Evolutionary conservation across 2,329 filamentous ascomycete species (phyloP), one percentile per base, ranked within the genome.

Genomic region (Pyrenochaeta sp.): DNA sequence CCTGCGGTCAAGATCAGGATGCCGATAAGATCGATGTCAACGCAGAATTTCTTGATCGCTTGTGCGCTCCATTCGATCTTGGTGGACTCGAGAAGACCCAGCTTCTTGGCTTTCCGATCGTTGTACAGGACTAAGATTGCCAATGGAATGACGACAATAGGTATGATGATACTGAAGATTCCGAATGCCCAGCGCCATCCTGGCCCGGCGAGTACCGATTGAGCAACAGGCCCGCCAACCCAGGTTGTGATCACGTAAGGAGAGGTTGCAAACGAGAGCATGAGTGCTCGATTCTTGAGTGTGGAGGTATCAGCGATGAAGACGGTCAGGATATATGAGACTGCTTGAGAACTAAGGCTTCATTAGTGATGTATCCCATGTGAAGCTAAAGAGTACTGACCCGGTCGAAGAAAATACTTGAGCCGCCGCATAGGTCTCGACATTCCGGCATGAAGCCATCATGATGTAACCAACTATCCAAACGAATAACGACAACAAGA

Each of bases 161-260:
- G 87, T 7, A 86, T 78, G 52, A 90, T 79, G 60, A 91, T 86
- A 32, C 83, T 78, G 73, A 88, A 90, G 63, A 82, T 80, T 21
- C 86, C 88, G 64, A 87, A 90, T 0, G 81, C 87, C 87, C 87
- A 90, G 36, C 85, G 81, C 84, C 85, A 90, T 37, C 82, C 84
- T 1, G 80, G 76, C 2, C 81, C 77, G 0, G 78, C 69, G 39
- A 88, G 77, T 53, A 87, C 82, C 1, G 77, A 78, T 45, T 82
- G 77, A 0, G 85, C 83, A 49, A 87, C 82, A 37, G 81, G 82
- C 1, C 85, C 81, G 1, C 86, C 83, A 42, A 86, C 78, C 78
- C 83, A 90, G 2, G 86, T 83, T 3, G 87, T 89, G 63, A 85
- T 81, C 59, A 90, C 81, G 64, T 87, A 89, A 0, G 88, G 87